phyloP scores from a whole-genome alignment of 352 stramenopile genomes.

The Phytophthora kernoviae region DNA sequence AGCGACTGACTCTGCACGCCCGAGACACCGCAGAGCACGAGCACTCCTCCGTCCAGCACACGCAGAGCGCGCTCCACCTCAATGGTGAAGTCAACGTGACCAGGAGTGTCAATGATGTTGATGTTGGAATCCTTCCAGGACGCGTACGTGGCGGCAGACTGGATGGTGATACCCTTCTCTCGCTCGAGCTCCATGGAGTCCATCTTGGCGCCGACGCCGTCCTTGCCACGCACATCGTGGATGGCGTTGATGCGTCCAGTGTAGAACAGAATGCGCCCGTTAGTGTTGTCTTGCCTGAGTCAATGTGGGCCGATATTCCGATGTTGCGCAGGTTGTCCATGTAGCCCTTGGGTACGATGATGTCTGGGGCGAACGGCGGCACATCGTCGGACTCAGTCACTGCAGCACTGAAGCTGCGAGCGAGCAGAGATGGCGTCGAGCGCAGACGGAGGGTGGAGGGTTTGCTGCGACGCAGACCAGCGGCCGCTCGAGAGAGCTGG shows the following conservation, averaged over 20 bases:
- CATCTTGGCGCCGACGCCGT: slow-evolving; percentile 99
- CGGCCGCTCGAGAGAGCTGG: slow-evolving; percentile 51
- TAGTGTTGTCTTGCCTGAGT: slow-evolving; percentile 99
- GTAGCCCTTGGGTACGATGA: slow-evolving; percentile 67
- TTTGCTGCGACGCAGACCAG: slow-evolving; percentile 28
- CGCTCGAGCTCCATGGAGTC: slow-evolving; percentile 99
- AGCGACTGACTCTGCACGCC: slow-evolving; percentile 98
- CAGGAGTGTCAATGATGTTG: slow-evolving; percentile 99
- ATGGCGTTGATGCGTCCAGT: slow-evolving; percentile 98
- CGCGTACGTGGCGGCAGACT: slow-evolving; percentile 98
- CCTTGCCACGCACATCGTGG: slow-evolving; percentile 96
- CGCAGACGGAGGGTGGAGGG: slow-evolving; percentile 22
- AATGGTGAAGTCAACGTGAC: slow-evolving; percentile 99
- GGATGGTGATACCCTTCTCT: slow-evolving; percentile 99
- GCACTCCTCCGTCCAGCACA: slow-evolving; percentile 97
- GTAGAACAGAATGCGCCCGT: slow-evolving; percentile 99
- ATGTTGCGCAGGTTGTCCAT: slow-evolving; percentile 94
- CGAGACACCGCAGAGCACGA: slow-evolving; percentile 91
- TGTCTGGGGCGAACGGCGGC: slow-evolving; percentile 48
- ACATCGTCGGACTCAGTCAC: slow-evolving; percentile 23
- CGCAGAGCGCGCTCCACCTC: slow-evolving; percentile 97
- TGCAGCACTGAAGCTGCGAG: slow-evolving; percentile 37
- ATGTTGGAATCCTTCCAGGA: slow-evolving; percentile 96
- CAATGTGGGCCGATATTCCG: slow-evolving; percentile 96
- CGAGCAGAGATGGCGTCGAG: slow-evolving; percentile 25